Base-by-base conservation (phyloP, 495 filamentous ascomycete genomes). In the Parathielavia hyrcaniae region DNA sequence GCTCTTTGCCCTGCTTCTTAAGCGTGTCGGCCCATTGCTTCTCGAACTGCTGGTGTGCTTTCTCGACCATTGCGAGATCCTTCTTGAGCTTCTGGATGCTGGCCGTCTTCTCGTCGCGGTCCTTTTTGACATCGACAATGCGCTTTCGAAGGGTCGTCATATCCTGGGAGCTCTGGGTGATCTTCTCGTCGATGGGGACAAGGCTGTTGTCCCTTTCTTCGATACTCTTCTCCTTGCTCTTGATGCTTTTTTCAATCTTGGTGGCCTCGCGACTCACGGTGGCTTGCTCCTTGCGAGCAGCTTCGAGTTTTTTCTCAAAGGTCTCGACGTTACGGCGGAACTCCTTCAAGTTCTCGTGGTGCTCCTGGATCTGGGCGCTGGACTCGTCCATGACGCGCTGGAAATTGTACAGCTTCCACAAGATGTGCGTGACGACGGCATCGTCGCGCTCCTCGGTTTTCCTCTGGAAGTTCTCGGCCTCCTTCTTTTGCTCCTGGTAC, bases 371-470 rank as follows among this genome's bases (percentile, higher is more conserved):
- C 63, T 95, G 86, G 26, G 84, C 87, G 62, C 85, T 90, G 36
- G 93, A 96, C 46, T 89, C 86, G 63, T 97, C 90, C 72, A 99
- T 96, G 32, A 90, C 78, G 30, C 84, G 85, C 70, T 99, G 93
- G 70, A 96, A 95, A 70, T 96, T 90, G 72, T 88, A 97, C 2
- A 99, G 76, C 71, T 97, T 97, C 92, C 93, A 97, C 13, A 97
- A 75, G 39, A 96, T 90, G 56, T 97, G 95, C 0, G 88, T 93
- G 49, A 97, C 90, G 56, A 96, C 87, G 12, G 93, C 95, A 53
- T 90, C 83, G 69, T 97, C 92, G 39, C 89, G 81, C 72, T 97
- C 90, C 47, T 92, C 85, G 1, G 85, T 86, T 71, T 96, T 96
- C 47, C 81, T 82, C 41, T 91, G 85, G 66, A 90, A 97, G 59